Percentiles rank a stretch among this genome's conserved stretches.
Evolutionary conservation across 441 rosid species (phyloP).

Genomic region (Eutrema salsugineum): DNA sequence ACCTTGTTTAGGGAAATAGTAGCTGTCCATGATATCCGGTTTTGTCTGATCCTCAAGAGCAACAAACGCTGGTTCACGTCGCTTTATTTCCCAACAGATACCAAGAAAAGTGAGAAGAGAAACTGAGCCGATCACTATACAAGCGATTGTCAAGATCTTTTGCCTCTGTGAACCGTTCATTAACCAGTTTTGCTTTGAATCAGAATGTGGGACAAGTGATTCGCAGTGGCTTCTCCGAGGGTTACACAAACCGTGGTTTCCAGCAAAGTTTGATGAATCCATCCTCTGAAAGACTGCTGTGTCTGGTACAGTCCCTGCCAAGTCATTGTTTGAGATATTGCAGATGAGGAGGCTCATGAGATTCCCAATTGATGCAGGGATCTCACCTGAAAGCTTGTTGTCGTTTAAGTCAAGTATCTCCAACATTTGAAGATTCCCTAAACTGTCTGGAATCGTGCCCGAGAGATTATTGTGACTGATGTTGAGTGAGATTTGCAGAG

Average conservation of each 20-base stretch:
- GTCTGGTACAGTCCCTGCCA: slow-evolving; percentile 48
- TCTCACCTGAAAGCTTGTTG: slow-evolving; percentile 47
- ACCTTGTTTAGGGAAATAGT: slow-evolving; percentile 56
- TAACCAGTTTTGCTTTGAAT: slow-evolving; percentile 32
- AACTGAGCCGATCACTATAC: slow-evolving; percentile 33
- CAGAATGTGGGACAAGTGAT: slow-evolving; percentile 12
- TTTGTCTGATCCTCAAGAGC: slow-evolving; percentile 35
- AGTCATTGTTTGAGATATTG: slow-evolving; percentile 51
- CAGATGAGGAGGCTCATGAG: slow-evolving; percentile 56
- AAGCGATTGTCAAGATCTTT: slow-evolving; percentile 42
- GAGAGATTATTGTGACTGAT: slow-evolving; percentile 51
- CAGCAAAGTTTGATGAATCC: slow-evolving; percentile 50
- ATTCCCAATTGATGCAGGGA: slow-evolving; percentile 46
- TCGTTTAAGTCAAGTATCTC: slow-evolving; percentile 55
- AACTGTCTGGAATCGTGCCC: slow-evolving; percentile 44
- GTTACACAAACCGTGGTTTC: slow-evolving; percentile 42
- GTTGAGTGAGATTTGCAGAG: slow-evolving; percentile 60
- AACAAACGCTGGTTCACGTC: slow-evolving; percentile 30
- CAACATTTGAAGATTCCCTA: slow-evolving; percentile 55
- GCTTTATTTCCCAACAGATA: slow-evolving; percentile 42
- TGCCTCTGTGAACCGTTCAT: slow-evolving; percentile 34
- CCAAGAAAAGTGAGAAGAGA: slow-evolving; percentile 34
- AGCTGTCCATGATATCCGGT: slow-evolving; percentile 38
- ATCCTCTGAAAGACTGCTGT: slow-evolving; percentile 46
- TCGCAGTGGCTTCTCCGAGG: slow-evolving; percentile 28